These are phyloP conservation scores for Larix sibirica DNA, from an alignment of 83 land plant species.

Conservation along the genomic window DNA sequence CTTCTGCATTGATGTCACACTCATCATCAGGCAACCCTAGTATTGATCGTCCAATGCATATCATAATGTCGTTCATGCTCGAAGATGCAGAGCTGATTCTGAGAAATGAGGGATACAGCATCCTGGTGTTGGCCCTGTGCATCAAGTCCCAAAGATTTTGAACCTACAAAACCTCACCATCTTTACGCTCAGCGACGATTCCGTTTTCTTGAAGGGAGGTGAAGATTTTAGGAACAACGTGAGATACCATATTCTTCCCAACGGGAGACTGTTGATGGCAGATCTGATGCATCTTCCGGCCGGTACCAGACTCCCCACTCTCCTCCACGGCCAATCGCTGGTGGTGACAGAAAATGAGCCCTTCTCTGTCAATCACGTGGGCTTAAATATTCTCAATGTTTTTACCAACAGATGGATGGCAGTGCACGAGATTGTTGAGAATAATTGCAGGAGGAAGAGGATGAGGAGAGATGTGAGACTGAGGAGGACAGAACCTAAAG, in stretches of 20 bases:
- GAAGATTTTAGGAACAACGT: slow-evolving; percentile 34
- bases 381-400: not conserved
- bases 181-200: slow-evolving; percentile 45
- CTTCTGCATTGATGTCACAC: not conserved
- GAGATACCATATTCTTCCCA: slow-evolving; percentile 47
- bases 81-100: slow-evolving; percentile 36
- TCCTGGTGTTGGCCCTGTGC: slow-evolving; percentile 41
- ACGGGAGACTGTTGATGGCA: slow-evolving; percentile 22
- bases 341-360: slow-evolving; percentile 27
- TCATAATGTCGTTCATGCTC: slow-evolving; percentile 27
- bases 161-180: slow-evolving; percentile 40
- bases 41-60: no score
- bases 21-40: no score
- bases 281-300: slow-evolving; percentile 29
- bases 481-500: no score
- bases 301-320: slow-evolving; percentile 33
- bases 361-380: not conserved
- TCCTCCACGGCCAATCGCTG: slow-evolving; percentile 31
- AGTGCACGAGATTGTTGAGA: no score
- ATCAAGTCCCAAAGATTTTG: slow-evolving; percentile 36
- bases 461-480: no score
- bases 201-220: slow-evolving; percentile 36
- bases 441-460: no score
- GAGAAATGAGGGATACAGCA: slow-evolving; percentile 35
- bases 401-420: not conserved